These are phyloP conservation scores for Magnaporthiopsis rhizophila DNA, from an alignment of 2,329 filamentous ascomycete genomes.

Conservation along the genomic window DNA sequence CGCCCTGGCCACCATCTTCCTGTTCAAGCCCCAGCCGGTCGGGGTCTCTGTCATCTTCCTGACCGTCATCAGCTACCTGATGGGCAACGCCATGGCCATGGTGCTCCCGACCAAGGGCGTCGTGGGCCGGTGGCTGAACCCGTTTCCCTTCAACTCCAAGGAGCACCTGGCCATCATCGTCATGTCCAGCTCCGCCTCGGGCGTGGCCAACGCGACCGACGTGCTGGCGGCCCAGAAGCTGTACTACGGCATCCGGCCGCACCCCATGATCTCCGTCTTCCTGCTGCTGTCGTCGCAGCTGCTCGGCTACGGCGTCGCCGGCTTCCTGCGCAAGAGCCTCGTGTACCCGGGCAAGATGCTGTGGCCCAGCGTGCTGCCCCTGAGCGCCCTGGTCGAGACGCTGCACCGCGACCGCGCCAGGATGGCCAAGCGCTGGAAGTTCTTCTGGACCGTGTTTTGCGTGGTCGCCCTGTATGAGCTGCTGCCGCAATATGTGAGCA, in stretches of 20 bases:
- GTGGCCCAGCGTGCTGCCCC: slow-evolving; percentile 26
- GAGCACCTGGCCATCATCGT: slow-evolving; percentile 17
- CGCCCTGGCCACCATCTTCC: slow-evolving; percentile 34
- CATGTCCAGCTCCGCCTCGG: slow-evolving; percentile 15
- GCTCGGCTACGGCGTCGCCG: slow-evolving; percentile 40
- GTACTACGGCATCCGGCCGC: slow-evolving; percentile 34
- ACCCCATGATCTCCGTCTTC: slow-evolving; percentile 31
- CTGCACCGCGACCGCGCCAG: slow-evolving; percentile 20
- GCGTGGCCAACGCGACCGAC: slow-evolving; percentile 22
- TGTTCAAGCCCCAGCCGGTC: slow-evolving; percentile 38
- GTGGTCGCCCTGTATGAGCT: slow-evolving; percentile 37
- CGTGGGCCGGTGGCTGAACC: slow-evolving; percentile 23
- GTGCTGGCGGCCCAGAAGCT: slow-evolving; percentile 37
- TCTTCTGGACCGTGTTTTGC: slow-evolving; percentile 32
- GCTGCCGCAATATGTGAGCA: slow-evolving; percentile 31
- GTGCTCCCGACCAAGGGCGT: slow-evolving; percentile 25
- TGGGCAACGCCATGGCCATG: slow-evolving; percentile 29
- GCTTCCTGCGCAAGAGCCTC: slow-evolving; percentile 34
- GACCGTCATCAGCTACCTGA: slow-evolving; percentile 33
- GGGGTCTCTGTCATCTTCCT: slow-evolving; percentile 36
- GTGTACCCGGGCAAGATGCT: slow-evolving; percentile 40
- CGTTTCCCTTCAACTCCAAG: slow-evolving; percentile 18
- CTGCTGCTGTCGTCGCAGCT: slow-evolving; percentile 38
- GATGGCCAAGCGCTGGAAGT: slow-evolving; percentile 29
- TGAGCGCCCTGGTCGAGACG: slow-evolving; percentile 18